phyloP scores from a whole-genome alignment of 148 eudicot genomes.

The Rhododendron vialii region DNA sequence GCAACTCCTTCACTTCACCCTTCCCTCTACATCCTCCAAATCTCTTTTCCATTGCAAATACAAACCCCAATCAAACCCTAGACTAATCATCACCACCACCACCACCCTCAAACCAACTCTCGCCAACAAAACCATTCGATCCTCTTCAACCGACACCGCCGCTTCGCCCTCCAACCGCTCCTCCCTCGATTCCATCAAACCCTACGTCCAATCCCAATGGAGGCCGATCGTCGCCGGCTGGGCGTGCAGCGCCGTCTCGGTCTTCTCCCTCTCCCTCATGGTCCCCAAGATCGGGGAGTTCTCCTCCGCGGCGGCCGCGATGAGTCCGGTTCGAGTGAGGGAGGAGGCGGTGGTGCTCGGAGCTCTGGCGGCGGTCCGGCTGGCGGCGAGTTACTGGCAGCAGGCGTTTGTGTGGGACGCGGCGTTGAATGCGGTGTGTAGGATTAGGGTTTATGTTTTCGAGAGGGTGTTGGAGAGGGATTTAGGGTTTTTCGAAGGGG shows the following conservation, averaged over 20 bases:
- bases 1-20: neutral
- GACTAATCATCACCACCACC: neutral
- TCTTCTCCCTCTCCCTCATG: conserved; percentile 61
- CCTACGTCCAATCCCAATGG: conserved; percentile 69
- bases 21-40: neutral
- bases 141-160: conserved; percentile 5
- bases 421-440: conserved; percentile 48
- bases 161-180: conserved; percentile 18
- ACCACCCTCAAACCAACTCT: no score
- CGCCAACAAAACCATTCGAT: neutral
- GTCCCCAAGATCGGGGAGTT: conserved; percentile 53
- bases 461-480: conserved; percentile 74
- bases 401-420: conserved; percentile 85
- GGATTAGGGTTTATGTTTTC: conserved; percentile 60
- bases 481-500: conserved; percentile 75
- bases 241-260: conserved; percentile 67
- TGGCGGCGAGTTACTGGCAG: conserved; percentile 60
- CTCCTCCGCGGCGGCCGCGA: conserved; percentile 22
- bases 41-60: neutral
- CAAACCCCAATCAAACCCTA: neutral
- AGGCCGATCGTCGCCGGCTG: conserved; percentile 61
- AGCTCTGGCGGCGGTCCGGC: conserved; percentile 34
- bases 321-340: conserved; percentile 23
- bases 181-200: conserved; percentile 37
- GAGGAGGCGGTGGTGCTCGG: conserved; percentile 47